Conservation (phyloP, 2,329 filamentous ascomycete genomes). For the Penicillium sp. region DNA sequence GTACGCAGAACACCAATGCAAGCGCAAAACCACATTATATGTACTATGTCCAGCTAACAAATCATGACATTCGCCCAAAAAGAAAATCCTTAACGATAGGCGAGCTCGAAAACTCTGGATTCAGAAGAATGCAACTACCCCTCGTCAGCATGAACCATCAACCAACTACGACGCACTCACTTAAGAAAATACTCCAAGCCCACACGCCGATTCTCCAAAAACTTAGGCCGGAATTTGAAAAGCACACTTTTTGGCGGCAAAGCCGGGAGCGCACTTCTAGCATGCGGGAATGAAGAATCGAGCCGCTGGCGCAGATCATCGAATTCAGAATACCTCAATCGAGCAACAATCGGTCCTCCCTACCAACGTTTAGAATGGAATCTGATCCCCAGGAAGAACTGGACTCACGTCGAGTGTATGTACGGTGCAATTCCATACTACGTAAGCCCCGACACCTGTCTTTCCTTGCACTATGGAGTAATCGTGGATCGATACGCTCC, state of each 20-base stretch:
- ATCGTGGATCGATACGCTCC: slow-evolving; percentile 57
- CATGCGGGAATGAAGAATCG: slow-evolving; percentile 74
- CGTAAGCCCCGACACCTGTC: slow-evolving; percentile 72
- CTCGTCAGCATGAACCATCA: background rate
- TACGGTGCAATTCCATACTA: slow-evolving; percentile 88
- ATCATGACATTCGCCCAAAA: slow-evolving; percentile 48
- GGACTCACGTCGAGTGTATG: slow-evolving; percentile 70
- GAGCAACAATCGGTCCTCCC: slow-evolving; percentile 55
- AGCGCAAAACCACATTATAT: background rate
- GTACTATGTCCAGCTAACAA: background rate
- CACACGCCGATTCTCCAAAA: slow-evolving; percentile 75
- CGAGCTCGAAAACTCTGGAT: slow-evolving; percentile 90
- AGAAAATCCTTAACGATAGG: slow-evolving; percentile 87
- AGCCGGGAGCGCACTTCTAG: slow-evolving; percentile 77
- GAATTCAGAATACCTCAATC: slow-evolving; percentile 86
- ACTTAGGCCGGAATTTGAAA: slow-evolving; percentile 72
- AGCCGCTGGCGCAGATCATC: slow-evolving; percentile 72
- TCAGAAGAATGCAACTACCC: slow-evolving; percentile 75
- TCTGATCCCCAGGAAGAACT: background rate
- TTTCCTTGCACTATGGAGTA: slow-evolving; percentile 57
- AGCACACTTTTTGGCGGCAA: slow-evolving; percentile 88
- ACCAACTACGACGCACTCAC: slow-evolving; percentile 50
- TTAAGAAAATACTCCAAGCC: slow-evolving; percentile 91
- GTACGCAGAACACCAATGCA: background rate
- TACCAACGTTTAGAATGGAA: slow-evolving; percentile 19